Conservation (phyloP, 495 filamentous ascomycete species). For the Penicillium pulvis region DNA sequence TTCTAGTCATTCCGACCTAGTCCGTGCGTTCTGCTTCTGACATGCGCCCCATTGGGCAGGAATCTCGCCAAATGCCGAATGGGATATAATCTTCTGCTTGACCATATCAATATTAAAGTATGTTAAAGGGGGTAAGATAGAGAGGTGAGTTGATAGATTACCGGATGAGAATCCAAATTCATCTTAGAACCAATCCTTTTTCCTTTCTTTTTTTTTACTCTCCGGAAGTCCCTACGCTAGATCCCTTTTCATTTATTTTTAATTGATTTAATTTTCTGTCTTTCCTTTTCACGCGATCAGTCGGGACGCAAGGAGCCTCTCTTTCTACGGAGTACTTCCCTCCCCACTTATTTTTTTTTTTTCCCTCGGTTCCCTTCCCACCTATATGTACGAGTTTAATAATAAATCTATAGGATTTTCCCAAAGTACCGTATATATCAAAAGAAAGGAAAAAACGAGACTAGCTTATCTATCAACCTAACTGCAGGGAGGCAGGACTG, state of each 20-base stretch:
- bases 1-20: conserved; percentile 2
- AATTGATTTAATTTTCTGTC: background rate
- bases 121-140: background rate
- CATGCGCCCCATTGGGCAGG: conserved; percentile 1
- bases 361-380: background rate
- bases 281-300: conserved; percentile 15
- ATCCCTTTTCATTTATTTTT: background rate
- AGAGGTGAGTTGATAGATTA: background rate
- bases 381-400: background rate
- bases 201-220: too few species aligned
- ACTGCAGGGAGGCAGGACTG: too few species aligned
- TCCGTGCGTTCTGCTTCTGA: conserved; percentile 20
- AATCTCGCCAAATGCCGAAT: background rate
- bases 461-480: background rate
- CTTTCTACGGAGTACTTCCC: background rate
- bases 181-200: background rate
- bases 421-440: background rate
- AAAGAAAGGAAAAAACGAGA: background rate
- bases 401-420: background rate
- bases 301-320: conserved; percentile 16
- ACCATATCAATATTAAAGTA: conserved; percentile 5
- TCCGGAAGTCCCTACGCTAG: too few species aligned
- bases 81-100: background rate
- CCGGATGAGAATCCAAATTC: background rate
- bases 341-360: background rate